A percentile compares a stretch with the other conserved stretches of the same genome.
Evolutionary conservation across 192 early-diverging fungal genomes (phyloP).

Genomic region (Linnemannia zychae): DNA sequence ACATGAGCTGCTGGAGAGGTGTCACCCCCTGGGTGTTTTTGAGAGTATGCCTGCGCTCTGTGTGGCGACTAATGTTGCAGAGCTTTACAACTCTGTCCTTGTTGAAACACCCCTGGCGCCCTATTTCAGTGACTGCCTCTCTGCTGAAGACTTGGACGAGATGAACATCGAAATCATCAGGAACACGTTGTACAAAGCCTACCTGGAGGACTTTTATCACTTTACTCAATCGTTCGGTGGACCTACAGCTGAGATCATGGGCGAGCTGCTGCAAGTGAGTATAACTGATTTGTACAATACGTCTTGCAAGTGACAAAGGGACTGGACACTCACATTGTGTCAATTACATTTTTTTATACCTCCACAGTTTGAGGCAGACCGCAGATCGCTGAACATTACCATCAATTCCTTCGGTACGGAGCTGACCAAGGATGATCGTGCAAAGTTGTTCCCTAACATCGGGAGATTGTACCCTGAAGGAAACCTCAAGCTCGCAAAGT

Average conservation of each 20-base stretch:
- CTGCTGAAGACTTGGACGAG: conserved; percentile 98
- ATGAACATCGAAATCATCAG: conserved; percentile 99
- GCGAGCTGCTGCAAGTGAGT: conserved; percentile 86
- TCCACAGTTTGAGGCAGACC: conserved; percentile 95
- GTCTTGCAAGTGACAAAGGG: neutral
- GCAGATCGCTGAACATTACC: conserved; percentile 98
- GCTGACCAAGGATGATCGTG: conserved; percentile 95
- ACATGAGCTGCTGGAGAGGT: conserved; percentile 95
- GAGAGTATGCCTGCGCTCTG: conserved; percentile 98
- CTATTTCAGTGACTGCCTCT: conserved; percentile 97
- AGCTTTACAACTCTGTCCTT: conserved; percentile 96
- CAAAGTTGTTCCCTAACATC: conserved; percentile 92
- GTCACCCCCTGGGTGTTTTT: conserved; percentile 98
- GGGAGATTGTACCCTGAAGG: conserved; percentile 97
- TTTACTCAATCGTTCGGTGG: conserved; percentile 83
- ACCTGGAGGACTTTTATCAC: conserved; percentile 97
- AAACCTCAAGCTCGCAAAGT: conserved; percentile 80
- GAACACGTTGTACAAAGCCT: conserved; percentile 99
- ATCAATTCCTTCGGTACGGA: conserved; percentile 99
- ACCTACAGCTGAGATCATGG: conserved; percentile 93
- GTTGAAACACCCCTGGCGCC: conserved; percentile 97
- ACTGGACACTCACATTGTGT: neutral
- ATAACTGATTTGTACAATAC: neutral
- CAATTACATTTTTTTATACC: conserved; percentile 10
- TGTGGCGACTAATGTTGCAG: conserved; percentile 95